These are phyloP conservation scores for Phytophthora fragariae DNA, from an alignment of 352 stramenopile species.

Conservation along the genomic window DNA sequence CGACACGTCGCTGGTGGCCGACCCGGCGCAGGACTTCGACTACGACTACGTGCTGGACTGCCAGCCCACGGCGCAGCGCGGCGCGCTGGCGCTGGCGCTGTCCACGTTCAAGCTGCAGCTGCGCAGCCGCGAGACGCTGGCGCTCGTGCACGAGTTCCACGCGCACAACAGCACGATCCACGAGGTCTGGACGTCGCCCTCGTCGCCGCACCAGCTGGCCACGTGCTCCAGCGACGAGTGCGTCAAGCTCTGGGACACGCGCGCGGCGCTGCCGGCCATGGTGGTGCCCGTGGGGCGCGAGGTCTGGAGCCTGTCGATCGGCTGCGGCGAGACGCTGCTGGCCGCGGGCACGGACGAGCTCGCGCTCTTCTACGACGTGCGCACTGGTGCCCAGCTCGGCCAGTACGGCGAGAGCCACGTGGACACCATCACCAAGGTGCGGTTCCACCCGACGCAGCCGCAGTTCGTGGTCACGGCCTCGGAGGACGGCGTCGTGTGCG, in stretches of 20 bases:
- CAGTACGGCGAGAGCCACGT: conserved; percentile 91
- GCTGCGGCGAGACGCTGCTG: conserved; percentile 79
- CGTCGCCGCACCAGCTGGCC: conserved; percentile 69
- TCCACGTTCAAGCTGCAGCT: conserved; percentile 76
- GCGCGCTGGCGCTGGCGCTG: conserved; percentile 69
- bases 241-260: conserved; percentile 89
- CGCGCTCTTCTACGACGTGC: conserved; percentile 85
- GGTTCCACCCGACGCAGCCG: conserved; percentile 82
- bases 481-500: conserved; percentile 92
- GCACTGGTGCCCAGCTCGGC: conserved; percentile 71
- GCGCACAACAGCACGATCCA: conserved; percentile 85
- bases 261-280: conserved; percentile 62
- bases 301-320: conserved; percentile 85
- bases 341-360: conserved; percentile 78
- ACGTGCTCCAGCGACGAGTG: conserved; percentile 88
- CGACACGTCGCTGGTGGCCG: conserved; percentile 40
- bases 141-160: conserved; percentile 71
- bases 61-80: conserved; percentile 68
- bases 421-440: conserved; percentile 89
- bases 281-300: conserved; percentile 69
- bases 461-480: conserved; percentile 90
- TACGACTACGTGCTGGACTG: conserved; percentile 89
- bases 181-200: conserved; percentile 79
- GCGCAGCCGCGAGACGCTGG: conserved; percentile 72
- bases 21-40: conserved; percentile 61